Percentiles rank a stretch among this genome's conserved stretches.
Conservation (phyloP, 2,329 filamentous ascomycete genomes). For the Scedosporium aurantiacum region DNA sequence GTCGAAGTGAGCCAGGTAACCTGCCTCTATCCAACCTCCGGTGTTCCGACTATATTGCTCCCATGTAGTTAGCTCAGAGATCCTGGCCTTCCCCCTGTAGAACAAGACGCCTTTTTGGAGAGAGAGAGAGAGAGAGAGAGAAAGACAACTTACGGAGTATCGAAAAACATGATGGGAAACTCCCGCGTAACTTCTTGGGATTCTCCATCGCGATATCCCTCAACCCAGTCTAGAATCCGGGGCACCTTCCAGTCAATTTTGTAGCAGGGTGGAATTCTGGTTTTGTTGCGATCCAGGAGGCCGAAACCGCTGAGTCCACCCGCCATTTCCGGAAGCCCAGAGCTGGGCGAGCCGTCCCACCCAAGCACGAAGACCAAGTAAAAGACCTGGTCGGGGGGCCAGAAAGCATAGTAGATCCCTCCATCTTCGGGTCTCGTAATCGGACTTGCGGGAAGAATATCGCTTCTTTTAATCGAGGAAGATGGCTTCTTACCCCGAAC, state of each 20-base stretch:
- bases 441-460: not conserved
- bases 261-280: slow-evolving; percentile 8
- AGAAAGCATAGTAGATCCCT: slow-evolving; percentile 10
- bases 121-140: not conserved
- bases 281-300: slow-evolving; percentile 1
- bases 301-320: not conserved
- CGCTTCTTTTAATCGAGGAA: not conserved
- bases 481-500: not conserved
- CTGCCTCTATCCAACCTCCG: not conserved
- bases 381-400: slow-evolving; percentile 8
- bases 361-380: slow-evolving; percentile 12
- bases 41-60: not conserved
- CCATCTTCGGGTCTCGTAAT: slow-evolving; percentile 11
- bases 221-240: slow-evolving; percentile 10
- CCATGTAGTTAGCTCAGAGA: not conserved
- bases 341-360: slow-evolving; percentile 10
- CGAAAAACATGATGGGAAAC: slow-evolving; percentile 13
- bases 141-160: slow-evolving; percentile 2
- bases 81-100: not conserved
- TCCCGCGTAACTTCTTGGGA: slow-evolving; percentile 8
- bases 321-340: slow-evolving; percentile 4
- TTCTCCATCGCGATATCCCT: slow-evolving; percentile 11
- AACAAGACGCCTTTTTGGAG: not conserved
- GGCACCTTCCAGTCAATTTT: slow-evolving; percentile 6
- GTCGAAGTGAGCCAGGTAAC: not conserved